Conservation (phyloP, 2,329 filamentous ascomycete genomes). For the Fusarium algeriense region DNA sequence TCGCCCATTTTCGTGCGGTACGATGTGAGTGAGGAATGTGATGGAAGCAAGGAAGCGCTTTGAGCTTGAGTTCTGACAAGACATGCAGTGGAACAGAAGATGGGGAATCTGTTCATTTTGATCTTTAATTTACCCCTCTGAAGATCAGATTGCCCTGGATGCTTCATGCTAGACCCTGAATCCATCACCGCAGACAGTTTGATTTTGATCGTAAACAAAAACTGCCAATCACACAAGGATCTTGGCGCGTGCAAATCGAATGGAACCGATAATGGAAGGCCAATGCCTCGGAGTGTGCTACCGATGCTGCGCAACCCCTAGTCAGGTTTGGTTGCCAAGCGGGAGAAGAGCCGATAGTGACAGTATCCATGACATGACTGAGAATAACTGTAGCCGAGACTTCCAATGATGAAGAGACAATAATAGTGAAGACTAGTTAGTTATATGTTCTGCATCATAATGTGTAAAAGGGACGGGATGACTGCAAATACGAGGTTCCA, state of each 20-base stretch:
- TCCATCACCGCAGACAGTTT: constrained; percentile 11
- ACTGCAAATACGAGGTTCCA: constrained; percentile 15
- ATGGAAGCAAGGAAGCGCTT: constrained; percentile 12
- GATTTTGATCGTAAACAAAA: background rate
- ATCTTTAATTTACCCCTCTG: background rate
- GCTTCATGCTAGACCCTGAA: background rate
- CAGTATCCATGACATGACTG: constrained; percentile 16
- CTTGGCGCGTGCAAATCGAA: constrained; percentile 8
- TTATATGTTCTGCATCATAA: constrained; percentile 1
- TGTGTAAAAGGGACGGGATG: constrained; percentile 1
- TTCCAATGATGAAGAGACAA: background rate
- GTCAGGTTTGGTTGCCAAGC: constrained; percentile 35
- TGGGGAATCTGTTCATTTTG: background rate
- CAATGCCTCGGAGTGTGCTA: constrained; percentile 17
- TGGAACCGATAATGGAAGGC: constrained; percentile 9
- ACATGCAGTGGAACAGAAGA: constrained; percentile 18
- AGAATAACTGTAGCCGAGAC: background rate
- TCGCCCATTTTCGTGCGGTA: constrained; percentile 17
- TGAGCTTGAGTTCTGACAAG: constrained; percentile 2
- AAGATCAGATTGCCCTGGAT: background rate
- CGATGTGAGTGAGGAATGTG: constrained; percentile 33
- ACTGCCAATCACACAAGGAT: background rate
- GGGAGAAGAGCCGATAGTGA: constrained; percentile 14
- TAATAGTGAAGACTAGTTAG: background rate
- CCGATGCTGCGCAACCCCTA: constrained; percentile 14